Evolutionary conservation across 2,329 filamentous ascomycete genomes (phyloP).

Genomic region (Nemania diffusa): DNA sequence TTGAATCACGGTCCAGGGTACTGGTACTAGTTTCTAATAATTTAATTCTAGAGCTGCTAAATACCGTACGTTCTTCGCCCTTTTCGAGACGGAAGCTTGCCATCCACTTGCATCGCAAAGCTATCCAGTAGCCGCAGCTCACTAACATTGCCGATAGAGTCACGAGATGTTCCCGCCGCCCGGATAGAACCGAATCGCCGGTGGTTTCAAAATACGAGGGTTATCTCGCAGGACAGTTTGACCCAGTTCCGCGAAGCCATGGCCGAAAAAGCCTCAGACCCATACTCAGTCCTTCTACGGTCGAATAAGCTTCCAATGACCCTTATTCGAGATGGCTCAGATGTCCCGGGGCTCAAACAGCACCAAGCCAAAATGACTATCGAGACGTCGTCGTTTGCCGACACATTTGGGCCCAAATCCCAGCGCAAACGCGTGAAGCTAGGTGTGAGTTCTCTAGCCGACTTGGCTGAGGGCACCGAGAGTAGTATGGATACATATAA

Average conservation of each 20-base stretch:
- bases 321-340: constrained; percentile 82
- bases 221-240: constrained; percentile 89
- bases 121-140: background rate
- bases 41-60: constrained; percentile 69
- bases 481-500: constrained; percentile 85
- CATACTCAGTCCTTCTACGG: constrained; percentile 94
- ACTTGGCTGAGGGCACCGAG: constrained; percentile 81
- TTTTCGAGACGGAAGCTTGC: background rate
- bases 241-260: constrained; percentile 90
- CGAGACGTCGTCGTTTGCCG: constrained; percentile 84
- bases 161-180: constrained; percentile 80
- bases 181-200: constrained; percentile 95
- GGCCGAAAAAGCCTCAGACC: constrained; percentile 87
- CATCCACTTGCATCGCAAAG: too few relatives aligned
- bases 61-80: constrained; percentile 62
- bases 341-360: constrained; percentile 86
- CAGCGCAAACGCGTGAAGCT: constrained; percentile 94
- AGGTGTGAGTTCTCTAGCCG: constrained; percentile 80
- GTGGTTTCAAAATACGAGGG: constrained; percentile 96
- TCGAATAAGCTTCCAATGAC: constrained; percentile 97
- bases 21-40: constrained; percentile 6
- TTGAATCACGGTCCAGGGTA: background rate
- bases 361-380: constrained; percentile 95
- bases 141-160: constrained; percentile 58
- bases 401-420: constrained; percentile 93